Evolutionary conservation across 179 eudicot species (phyloP), one percentile per base, ranked within the genome.

Genomic region (Vitellaria paradoxa): DNA sequence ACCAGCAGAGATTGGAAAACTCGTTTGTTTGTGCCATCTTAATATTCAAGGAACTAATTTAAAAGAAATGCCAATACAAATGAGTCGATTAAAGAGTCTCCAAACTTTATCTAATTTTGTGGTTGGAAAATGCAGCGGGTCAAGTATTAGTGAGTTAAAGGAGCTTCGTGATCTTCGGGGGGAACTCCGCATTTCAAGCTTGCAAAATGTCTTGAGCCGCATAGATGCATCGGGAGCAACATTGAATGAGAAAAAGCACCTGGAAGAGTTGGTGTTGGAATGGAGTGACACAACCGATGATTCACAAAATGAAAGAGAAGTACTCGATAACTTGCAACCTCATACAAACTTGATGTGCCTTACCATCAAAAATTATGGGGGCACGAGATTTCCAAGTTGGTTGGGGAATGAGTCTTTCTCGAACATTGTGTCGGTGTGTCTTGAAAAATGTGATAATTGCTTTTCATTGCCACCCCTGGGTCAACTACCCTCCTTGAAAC

Each of bases 371-470:
- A 57, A 62, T 9, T 80, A 80, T 21, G 65, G 73, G 1, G 67
- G 82, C 49, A 55, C 72, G 21, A 66, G 11, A 45, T 79, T 73
- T 42, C 73, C 82, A 6, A 26, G 37, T 59, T 79, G 82, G 82
- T 10, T 80, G 11, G 79, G 78, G 45, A 40, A 46, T 74, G 30
- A 42, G 24, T 47, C 40, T 8, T 79, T 63, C 9, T 6, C 37
- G 45, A 49, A 79, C 7, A 50, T 79, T 20, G 81, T 53, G 60
- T 50, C 65, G 0, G 24, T 79, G 12, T 6, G 23, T 20, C 65
- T 79, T 46, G 46, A 15, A 5, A 6, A 45, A 6, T 63, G 73
- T n/a, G 7, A 7, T 6, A 20, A 45, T 18, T 79, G 81, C 72
- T 24, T 6, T 65, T 40, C 5, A 4, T 64, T 79, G 59, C 81